Evolutionary conservation across 257 asterid genomes (phyloP), one percentile per base, ranked within the genome.

Genomic region (Solanum dulcamara): DNA sequence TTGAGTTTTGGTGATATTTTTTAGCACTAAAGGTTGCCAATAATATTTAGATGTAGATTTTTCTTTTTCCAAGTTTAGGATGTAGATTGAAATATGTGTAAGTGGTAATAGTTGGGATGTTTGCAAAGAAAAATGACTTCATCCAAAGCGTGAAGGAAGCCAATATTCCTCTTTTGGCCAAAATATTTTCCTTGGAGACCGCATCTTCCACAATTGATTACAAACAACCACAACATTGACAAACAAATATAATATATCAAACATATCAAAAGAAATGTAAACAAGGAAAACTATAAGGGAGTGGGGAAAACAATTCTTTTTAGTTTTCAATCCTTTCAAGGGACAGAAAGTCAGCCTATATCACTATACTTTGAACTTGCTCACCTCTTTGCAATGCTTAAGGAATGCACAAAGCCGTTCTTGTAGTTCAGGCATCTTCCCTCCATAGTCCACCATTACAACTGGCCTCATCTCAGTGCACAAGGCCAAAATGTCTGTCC

Each of bases 361-460:
- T 35, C 79, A 68, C 28, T 68, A 35, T 35, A 70, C 48, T 35
- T 68, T 9, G 79, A 68, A 35, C 79, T 68, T 35, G 62, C 86
- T 55, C 51, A 93, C 97, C 94, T 92, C 89, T 87, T 77, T 89
- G 93, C 97, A 92, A 17, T 89, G 89, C 42, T 86, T 84, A 84
- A 93, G 91, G 87, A 94, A 93, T 46, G 93, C 90, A 89, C 92
- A 91, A 60, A 96, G 97, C 38, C 86, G 90, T 80, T 94, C 91
- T 66, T 91, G 94, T 90, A 96, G 86, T 89, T 96, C 98, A 13
- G 99, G 99, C 97, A 96, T 92, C 93, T 91, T 96, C 50, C 99
- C 99, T 38, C 99, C 99, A 87, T 96, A 96, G 85, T 96, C 99
- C 79, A 96, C 96, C 99, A 96, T 93, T 84, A 96, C 85, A 87